Evolutionary conservation across 2,329 filamentous ascomycete species (phyloP), one percentile per base, ranked within the genome.

Genomic region (Diaporthe citri): DNA sequence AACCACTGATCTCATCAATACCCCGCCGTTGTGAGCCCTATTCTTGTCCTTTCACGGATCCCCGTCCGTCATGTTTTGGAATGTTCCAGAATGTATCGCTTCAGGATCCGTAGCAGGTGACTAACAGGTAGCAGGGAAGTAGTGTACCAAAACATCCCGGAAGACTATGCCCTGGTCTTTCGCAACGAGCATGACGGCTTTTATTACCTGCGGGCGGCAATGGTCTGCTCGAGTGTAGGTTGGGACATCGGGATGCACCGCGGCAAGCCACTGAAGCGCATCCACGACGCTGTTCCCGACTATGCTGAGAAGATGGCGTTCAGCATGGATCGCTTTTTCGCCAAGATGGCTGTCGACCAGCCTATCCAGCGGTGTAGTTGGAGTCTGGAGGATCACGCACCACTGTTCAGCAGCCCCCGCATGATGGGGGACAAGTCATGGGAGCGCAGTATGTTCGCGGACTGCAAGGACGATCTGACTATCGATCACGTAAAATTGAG

Each of bases 231-330:
- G 8, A 90, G 93, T 0, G 84, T 97, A 0, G 95, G 95, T 1
- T 97, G 95, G 95, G 94, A 93, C 77, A 84, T 97, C 0, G 89
- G 87, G 0, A 89, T 89, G 34, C 97, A 97, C 85, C 92, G 97
- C 72, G 94, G 94, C 0, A 83, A 92, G 78, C 88, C 89, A 31
- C 85, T 97, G 20, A 87, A 92, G 15, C 89, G 91, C 74, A 96
- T 97, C 76, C 95, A 97, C 80, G 84, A 84, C 1, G 88, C 89
- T 0, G 93, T 97, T 31, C 95, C 95, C 0, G 94, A 97, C 79
- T 97, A 96, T 82, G 94, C 94, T 78, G 93, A 94, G 81, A 97
- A 96, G 85, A 95, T 97, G 93, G 90, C 93, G 51, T 93, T 95
- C 77, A 95, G 93, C 55, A 96, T 97, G 93, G 94, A 97, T 80